Percentiles rank a stretch among this genome's conserved stretches.
These are phyloP conservation scores for Salix udensis DNA, from an alignment of 345 rosid species.

Conservation along the genomic window DNA sequence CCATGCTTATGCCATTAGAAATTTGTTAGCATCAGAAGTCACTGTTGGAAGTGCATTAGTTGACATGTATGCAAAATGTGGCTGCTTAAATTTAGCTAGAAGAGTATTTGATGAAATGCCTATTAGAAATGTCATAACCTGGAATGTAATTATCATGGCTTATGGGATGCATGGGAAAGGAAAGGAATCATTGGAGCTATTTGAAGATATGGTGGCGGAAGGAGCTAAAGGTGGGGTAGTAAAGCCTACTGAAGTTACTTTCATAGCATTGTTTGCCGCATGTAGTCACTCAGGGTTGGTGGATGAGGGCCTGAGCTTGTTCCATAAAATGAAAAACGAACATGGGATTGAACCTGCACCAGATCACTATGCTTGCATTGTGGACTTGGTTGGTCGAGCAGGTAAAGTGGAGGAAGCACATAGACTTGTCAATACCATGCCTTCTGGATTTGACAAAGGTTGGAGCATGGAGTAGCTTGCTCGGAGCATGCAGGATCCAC, in stretches of 20 bases:
- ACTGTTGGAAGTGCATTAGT: conserved; percentile 89
- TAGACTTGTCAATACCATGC: conserved; percentile 48
- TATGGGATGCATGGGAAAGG: conserved; percentile 92
- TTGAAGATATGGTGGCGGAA: conserved; percentile 46
- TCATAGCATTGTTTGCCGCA: conserved; percentile 71
- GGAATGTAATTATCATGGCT: conserved; percentile 92
- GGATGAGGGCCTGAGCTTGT: conserved; percentile 63
- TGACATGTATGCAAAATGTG: conserved; percentile 92
- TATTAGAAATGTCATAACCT: conserved; percentile 58
- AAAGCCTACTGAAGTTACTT: conserved; percentile 76
- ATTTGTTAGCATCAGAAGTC: conserved; percentile 57
- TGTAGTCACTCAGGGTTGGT: conserved; percentile 90
- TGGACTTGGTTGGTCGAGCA: conserved; percentile 87
- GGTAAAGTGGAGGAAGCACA: conserved; percentile 68
- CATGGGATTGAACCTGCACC: conserved; percentile 52
- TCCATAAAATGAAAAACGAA: conserved; percentile 59
- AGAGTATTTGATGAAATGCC: conserved; percentile 65
- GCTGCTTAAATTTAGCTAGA: conserved; percentile 56
- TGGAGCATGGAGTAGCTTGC: conserved; percentile 87
- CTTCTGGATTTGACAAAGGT: conserved; percentile 51
- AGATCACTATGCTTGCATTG: conserved; percentile 85
- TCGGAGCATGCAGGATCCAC: conserved; percentile 73
- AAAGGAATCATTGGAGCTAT: conserved; percentile 56
- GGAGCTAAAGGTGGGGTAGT: conserved; percentile 27
- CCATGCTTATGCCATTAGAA: conserved; percentile 79